Conservation (phyloP, 164 flowering plant genomes). For the Macadamia integrifolia region DNA sequence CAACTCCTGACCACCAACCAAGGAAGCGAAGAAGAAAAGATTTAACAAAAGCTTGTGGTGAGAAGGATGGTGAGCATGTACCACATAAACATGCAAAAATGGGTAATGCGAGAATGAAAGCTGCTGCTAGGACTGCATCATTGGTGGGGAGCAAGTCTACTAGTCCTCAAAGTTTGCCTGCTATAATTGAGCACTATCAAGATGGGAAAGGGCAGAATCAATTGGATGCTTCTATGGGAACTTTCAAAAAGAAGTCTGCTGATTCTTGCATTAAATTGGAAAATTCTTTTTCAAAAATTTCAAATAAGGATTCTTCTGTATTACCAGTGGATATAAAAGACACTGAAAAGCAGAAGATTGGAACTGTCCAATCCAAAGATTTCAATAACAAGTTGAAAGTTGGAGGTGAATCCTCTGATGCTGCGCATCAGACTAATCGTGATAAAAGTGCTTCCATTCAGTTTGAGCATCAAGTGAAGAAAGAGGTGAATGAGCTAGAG, state of each 20-base stretch:
- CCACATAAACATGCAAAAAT: constrained; percentile 48
- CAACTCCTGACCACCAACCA: constrained; percentile 48
- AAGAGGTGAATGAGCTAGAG: constrained; percentile 30
- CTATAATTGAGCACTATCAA: constrained; percentile 26
- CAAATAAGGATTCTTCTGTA: constrained; percentile 31
- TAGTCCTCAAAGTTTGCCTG: constrained; percentile 24
- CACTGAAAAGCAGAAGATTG: constrained; percentile 39
- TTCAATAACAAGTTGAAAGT: constrained; percentile 34
- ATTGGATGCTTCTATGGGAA: constrained; percentile 22
- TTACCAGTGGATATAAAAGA: constrained; percentile 33
- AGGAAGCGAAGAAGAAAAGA: constrained; percentile 88
- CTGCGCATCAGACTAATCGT: constrained; percentile 28
- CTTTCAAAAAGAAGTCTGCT: constrained; percentile 43
- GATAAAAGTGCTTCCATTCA: constrained; percentile 35
- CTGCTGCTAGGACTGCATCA: constrained; percentile 37
- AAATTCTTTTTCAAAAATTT: constrained; percentile 27
- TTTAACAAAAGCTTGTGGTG: constrained; percentile 30
- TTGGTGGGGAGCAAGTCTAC: constrained; percentile 29
- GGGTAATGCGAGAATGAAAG: constrained; percentile 33
- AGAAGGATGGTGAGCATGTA: constrained; percentile 35
- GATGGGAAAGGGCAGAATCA: constrained; percentile 37
- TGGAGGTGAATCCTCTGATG: constrained; percentile 32
- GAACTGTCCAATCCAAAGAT: constrained; percentile 32
- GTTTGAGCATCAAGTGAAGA: constrained; percentile 34
- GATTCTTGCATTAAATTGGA: constrained; percentile 33